Evolutionary conservation across 106 monocot species (phyloP).

Genomic region (Amphibolis antarctica): DNA sequence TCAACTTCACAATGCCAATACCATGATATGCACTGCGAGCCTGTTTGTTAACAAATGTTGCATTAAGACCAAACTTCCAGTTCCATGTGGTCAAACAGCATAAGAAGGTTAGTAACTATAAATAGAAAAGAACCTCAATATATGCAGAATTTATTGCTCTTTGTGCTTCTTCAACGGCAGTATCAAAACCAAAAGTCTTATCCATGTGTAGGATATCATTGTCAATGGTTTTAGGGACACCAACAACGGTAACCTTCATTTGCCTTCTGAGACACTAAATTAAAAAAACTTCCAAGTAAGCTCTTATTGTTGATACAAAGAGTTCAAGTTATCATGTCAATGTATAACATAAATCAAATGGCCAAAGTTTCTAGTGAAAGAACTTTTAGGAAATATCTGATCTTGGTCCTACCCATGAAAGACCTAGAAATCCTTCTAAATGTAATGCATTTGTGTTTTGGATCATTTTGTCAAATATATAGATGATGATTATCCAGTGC

Average conservation of each 20-base stretch:
- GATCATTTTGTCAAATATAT: too few species aligned
- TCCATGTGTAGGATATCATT: conserved; percentile 89
- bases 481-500: too few species aligned
- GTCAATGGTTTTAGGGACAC: conserved; percentile 92
- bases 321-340: too few species aligned
- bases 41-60: conserved; percentile 12
- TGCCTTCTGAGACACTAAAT: conserved; percentile 58
- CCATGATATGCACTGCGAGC: conserved; percentile 87
- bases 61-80: background rate
- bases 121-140: conserved; percentile 48
- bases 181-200: conserved; percentile 84
- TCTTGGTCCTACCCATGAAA: too few species aligned
- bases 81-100: background rate
- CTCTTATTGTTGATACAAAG: too few species aligned
- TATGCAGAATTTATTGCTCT: conserved; percentile 91
- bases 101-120: background rate
- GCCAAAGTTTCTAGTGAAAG: too few species aligned
- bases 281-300: too few species aligned
- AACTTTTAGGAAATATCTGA: too few species aligned
- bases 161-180: conserved; percentile 91
- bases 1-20: conserved; percentile 82
- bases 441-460: too few species aligned
- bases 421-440: too few species aligned
- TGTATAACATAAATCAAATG: too few species aligned
- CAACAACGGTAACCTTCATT: conserved; percentile 47